Evolutionary conservation across 2,329 filamentous ascomycete species (phyloP).

Genomic region (Neofusicoccum laricinum): DNA sequence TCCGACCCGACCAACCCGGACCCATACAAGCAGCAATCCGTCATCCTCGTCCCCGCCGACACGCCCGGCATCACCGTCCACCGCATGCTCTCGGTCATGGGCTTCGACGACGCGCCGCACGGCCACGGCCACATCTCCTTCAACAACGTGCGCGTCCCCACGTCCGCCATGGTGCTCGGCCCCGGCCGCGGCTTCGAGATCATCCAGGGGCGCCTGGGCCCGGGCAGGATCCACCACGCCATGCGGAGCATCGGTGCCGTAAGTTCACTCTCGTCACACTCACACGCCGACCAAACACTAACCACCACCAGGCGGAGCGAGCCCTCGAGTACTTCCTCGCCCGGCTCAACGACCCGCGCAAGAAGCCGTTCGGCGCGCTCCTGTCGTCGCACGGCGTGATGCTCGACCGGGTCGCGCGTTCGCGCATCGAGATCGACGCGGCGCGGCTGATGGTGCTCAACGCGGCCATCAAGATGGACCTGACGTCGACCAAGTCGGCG

Average conservation of each 20-base stretch:
- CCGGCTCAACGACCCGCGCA: slow-evolving; percentile 85
- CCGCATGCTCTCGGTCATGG: slow-evolving; percentile 90
- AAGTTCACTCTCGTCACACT: too few species aligned
- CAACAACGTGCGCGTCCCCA: slow-evolving; percentile 83
- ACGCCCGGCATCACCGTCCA: slow-evolving; percentile 87
- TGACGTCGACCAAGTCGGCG: slow-evolving; percentile 80
- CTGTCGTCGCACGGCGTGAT: slow-evolving; percentile 89
- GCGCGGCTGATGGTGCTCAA: slow-evolving; percentile 88
- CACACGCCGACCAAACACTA: too few species aligned
- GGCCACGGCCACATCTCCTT: slow-evolving; percentile 93
- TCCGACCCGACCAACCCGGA: slow-evolving; percentile 72
- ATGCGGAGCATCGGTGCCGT: slow-evolving; percentile 89
- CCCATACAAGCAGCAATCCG: slow-evolving; percentile 86
- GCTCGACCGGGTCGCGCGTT: slow-evolving; percentile 90
- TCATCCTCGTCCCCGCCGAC: slow-evolving; percentile 79
- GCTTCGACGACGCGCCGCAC: slow-evolving; percentile 97
- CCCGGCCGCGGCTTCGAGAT: slow-evolving; percentile 96
- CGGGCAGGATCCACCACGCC: slow-evolving; percentile 94
- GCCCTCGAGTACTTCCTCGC: slow-evolving; percentile 94
- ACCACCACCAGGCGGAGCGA: slow-evolving; percentile 57
- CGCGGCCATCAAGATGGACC: slow-evolving; percentile 92
- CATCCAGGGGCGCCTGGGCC: slow-evolving; percentile 93
- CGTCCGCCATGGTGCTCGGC: slow-evolving; percentile 80
- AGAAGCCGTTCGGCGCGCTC: slow-evolving; percentile 87
- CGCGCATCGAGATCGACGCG: slow-evolving; percentile 89